Evolutionary conservation across 2,329 filamentous ascomycete species (phyloP), one percentile per base, ranked within the genome.

Genomic region (Hypomyces perniciosus): DNA sequence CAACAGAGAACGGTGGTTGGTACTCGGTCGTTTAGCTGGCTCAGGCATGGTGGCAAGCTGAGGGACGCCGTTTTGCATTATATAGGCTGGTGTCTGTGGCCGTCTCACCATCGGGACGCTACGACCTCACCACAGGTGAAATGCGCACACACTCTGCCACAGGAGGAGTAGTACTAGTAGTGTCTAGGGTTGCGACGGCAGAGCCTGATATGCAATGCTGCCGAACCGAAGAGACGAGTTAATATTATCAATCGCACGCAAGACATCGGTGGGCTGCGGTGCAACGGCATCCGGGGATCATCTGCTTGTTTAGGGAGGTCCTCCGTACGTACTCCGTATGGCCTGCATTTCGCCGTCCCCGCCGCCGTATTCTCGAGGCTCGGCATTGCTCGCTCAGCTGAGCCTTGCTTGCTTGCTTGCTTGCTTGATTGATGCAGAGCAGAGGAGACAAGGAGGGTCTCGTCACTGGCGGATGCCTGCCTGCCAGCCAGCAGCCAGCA

Each of bases 41-140:
- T 20, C 20, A 20, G 20, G 20, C 20, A 20, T 20, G 20, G 20
- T 20, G 20, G 20, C 20, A 20, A 20, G 20, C 20, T 20, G 20
- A 20, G 20, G 20, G 20, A 20, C 26, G 9, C 7, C 6, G 46
- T 35, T 27, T 20, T 42, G 46, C 30, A 41, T 37, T 39, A 31
- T 40, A 31, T 44, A 20, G 20, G 33, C 33, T 35, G 43, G 43
- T 37, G 44, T 46, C 38, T 41, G 46, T 38, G 37, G 46, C 13
- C 46, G 51, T 53, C 46, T 53, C 51, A 53, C 51, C 46, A 53
- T 50, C 33, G 42, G 44, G 46, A 46, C 51, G 51, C 51, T 53
- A 53, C 51, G 38, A 39, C 43, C 46, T 49, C 51, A 50, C 51
- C 46, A 53, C 43, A 34, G 27, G 41, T 30, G 37, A 26, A 31